A percentile compares a stretch with the other conserved stretches of the same genome.
Conservation (phyloP, 768 basidiomycete species). For the Lactifluus piperatus region DNA sequence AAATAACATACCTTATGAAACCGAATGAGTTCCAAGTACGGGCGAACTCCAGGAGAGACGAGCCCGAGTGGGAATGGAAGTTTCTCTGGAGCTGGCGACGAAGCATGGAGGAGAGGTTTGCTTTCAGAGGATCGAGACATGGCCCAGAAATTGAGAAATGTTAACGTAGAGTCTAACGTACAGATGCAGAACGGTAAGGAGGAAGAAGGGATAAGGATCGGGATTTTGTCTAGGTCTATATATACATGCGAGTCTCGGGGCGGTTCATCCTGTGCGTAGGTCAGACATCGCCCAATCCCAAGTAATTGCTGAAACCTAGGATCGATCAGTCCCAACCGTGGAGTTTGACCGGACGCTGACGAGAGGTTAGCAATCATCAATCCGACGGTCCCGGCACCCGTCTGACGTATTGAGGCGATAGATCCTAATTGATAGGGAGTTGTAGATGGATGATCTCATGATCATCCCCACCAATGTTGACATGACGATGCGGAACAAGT, state of each 20-base stretch:
- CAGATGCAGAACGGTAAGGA: not conserved
- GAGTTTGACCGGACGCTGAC: not conserved
- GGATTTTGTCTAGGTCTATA: not conserved
- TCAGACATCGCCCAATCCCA: not conserved
- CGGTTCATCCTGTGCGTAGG: not conserved
- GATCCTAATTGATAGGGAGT: slow-evolving; percentile 9
- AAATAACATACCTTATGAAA: slow-evolving; percentile 10
- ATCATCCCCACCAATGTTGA: not conserved
- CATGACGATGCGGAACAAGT: not conserved
- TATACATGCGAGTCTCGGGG: not conserved
- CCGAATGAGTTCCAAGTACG: slow-evolving; percentile 19
- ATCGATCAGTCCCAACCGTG: not conserved
- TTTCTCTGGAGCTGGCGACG: slow-evolving; percentile 9
- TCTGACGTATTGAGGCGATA: not conserved
- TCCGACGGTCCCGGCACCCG: not conserved
- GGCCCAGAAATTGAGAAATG: not conserved
- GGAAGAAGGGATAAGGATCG: not conserved
- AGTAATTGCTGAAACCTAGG: not conserved
- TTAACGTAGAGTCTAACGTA: not conserved
- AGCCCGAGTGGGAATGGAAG: slow-evolving; percentile 19
- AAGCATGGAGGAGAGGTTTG: not conserved
- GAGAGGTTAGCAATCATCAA: not conserved
- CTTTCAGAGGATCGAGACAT: slow-evolving; percentile 8
- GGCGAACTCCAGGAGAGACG: slow-evolving; percentile 17
- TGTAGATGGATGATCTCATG: not conserved